Evolutionary conservation across 306 rosid genomes (phyloP), one percentile per base, ranked within the genome.

Genomic region (Coriaria nepalensis): DNA sequence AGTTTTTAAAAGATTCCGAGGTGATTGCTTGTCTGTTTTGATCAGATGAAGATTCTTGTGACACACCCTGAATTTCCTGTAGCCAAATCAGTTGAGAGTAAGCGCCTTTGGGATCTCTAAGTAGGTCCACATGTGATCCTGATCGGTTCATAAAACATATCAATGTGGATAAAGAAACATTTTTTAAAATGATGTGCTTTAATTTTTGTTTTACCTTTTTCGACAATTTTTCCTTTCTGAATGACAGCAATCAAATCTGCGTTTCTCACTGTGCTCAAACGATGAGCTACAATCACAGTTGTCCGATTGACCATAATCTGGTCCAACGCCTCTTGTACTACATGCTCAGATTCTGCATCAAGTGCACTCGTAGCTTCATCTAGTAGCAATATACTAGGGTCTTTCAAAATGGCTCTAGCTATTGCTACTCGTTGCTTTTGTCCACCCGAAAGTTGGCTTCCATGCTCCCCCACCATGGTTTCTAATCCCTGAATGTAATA

Each of bases 361-460:
- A 80, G 80, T 14, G 88, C 88, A 43, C 84, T 78, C 12, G 84
- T 73, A 33, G 86, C 81, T 70, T 80, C 90, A 57, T 76, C 84
- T 2, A 80, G 74, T 65, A 80, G 84, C 54, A 82, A 59, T 56
- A 78, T 70, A 57, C 83, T 65, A 6, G 93, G 93, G 15, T 82
- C 64, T 60, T 82, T 82, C 43, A 81, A 40, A 72, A 74, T 77
- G 51, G 93, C 93, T 69, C 93, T 72, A 40, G 93, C 93, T 45
- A 74, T 81, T 6, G 93, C 85, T 33, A 73, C 57, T 52, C 80
- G 70, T 49, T 78, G 80, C 65, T 74, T 78, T 40, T 78, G 85
- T 38, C 87, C 87, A 12, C 87, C 87, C 13, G 82, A 79, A 42
- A 79, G 67, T 53, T 76, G 88, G 20, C 76, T 73, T 67, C 88